Percentiles rank a stretch among this genome's conserved stretches.
phyloP scores from a whole-genome alignment of 192 early-diverging fungal species.

The Jimgerdemannia flammicorona region DNA sequence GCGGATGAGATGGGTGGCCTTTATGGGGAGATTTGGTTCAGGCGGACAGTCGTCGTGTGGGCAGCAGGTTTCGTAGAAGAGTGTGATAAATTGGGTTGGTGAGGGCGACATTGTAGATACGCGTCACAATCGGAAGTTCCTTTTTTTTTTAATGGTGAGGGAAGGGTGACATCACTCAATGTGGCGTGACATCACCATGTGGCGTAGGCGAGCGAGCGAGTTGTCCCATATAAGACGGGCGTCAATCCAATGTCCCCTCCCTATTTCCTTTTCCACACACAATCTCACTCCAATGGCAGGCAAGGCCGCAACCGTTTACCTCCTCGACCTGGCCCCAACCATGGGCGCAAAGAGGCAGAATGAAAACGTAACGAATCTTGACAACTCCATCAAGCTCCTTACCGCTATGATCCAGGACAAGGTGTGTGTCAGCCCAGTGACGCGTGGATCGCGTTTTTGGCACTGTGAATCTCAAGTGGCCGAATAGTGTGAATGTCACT shows the following conservation, averaged over 20 bases:
- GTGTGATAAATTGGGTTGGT: not conserved
- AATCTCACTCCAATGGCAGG: conserved; percentile 28
- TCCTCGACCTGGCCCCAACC: conserved; percentile 43
- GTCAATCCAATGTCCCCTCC: not conserved
- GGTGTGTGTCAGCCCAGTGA: conserved; percentile 2
- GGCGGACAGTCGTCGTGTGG: not conserved
- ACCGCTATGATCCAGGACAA: conserved; percentile 16
- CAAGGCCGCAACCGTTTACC: conserved; percentile 46
- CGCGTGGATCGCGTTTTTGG: not conserved
- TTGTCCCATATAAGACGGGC: not conserved
- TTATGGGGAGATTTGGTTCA: not conserved
- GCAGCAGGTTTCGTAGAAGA: not conserved
- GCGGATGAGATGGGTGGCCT: not conserved
- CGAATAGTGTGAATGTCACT: not conserved
- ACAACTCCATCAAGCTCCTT: conserved; percentile 7
- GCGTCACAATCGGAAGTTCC: too few relatives aligned
- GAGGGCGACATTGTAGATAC: not conserved
- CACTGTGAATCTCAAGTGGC: too few relatives aligned
- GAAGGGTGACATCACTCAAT: too few relatives aligned
- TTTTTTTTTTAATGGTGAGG: too few relatives aligned
- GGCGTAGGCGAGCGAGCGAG: too few relatives aligned
- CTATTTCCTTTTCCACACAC: not conserved
- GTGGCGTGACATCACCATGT: not conserved
- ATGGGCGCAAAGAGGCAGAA: conserved; percentile 34
- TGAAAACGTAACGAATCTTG: conserved; percentile 20